A percentile compares a stretch with the other conserved stretches of the same genome.
Evolutionary conservation across 2,329 filamentous ascomycete genomes (phyloP).

Genomic region (Neonectria ditissima): DNA sequence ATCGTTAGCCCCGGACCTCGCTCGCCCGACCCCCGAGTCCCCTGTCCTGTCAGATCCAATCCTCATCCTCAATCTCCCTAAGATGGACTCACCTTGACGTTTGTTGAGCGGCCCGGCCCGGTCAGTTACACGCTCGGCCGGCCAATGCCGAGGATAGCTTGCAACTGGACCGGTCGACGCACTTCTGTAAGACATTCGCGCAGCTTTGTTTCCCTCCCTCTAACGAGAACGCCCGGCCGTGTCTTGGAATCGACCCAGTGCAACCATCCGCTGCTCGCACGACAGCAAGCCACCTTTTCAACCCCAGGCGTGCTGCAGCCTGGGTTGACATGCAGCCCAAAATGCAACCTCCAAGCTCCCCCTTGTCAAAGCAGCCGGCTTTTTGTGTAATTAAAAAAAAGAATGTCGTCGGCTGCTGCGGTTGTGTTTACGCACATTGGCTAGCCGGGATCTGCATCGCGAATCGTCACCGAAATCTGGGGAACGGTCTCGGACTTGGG

Average conservation of each 20-base stretch:
- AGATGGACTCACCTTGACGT: conserved; percentile 20
- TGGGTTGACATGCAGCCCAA: conserved; percentile 14
- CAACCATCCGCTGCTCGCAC: conserved; percentile 13
- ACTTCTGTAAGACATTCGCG: not conserved
- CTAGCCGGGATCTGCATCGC: conserved; percentile 9
- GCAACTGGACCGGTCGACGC: not conserved
- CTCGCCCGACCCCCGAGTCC: conserved; percentile 28
- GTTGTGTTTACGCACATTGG: not conserved
- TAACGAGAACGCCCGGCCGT: conserved; percentile 33
- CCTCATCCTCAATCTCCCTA: conserved; percentile 1
- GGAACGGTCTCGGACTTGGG: conserved; percentile 2
- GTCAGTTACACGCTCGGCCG: conserved; percentile 12
- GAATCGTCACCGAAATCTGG: conserved; percentile 9
- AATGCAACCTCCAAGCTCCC: conserved; percentile 7
- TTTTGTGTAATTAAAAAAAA: not conserved
- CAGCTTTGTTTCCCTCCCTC: not conserved
- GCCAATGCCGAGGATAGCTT: conserved; percentile 2
- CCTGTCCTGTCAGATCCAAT: not conserved
- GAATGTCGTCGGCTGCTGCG: not conserved
- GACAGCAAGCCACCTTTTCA: conserved; percentile 10
- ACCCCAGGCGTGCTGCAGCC: conserved; percentile 25
- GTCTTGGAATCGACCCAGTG: conserved; percentile 21
- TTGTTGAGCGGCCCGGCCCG: conserved; percentile 9
- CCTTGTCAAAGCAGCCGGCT: not conserved
- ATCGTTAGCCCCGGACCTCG: conserved; percentile 19